Evolutionary conservation across 208 protist species (phyloP).

Genomic region (Naegleria fowleri): DNA sequence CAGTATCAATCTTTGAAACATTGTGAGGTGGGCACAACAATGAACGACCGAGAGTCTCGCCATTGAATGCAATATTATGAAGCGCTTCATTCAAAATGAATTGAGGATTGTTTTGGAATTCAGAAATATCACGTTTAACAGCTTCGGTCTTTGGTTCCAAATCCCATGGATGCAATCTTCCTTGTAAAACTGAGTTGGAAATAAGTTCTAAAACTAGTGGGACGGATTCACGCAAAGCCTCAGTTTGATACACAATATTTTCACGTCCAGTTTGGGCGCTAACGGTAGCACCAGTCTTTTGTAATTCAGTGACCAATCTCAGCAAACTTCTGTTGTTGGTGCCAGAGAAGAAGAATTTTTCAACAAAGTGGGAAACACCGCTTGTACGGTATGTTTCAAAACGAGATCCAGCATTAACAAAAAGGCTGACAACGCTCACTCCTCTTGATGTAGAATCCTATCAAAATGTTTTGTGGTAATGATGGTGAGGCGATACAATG

Average conservation of each 20-base stretch:
- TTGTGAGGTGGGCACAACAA: neutral
- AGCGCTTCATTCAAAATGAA: conserved; percentile 14
- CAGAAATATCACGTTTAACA: conserved; percentile 17
- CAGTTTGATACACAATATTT: conserved; percentile 21
- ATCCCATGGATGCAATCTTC: neutral
- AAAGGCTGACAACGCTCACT: neutral
- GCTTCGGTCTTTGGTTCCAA: neutral
- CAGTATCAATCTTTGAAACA: neutral
- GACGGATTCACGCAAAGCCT: neutral
- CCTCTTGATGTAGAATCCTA: neutral
- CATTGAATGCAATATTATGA: neutral
- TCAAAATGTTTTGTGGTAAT: neutral
- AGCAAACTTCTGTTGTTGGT: neutral
- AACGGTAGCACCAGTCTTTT: conserved; percentile 17
- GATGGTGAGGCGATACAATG: neutral
- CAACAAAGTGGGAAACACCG: conserved; percentile 16
- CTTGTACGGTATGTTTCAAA: neutral
- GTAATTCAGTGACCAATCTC: neutral
- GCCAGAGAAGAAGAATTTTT: neutral
- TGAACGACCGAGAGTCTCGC: neutral
- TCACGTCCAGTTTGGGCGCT: neutral
- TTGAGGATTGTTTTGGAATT: neutral
- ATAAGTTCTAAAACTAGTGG: conserved; percentile 3
- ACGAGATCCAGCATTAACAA: conserved; percentile 24
- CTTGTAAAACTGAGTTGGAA: neutral